Evolutionary conservation across 2,329 filamentous ascomycete species (phyloP).

Genomic region (Colletotrichum eremochloae): DNA sequence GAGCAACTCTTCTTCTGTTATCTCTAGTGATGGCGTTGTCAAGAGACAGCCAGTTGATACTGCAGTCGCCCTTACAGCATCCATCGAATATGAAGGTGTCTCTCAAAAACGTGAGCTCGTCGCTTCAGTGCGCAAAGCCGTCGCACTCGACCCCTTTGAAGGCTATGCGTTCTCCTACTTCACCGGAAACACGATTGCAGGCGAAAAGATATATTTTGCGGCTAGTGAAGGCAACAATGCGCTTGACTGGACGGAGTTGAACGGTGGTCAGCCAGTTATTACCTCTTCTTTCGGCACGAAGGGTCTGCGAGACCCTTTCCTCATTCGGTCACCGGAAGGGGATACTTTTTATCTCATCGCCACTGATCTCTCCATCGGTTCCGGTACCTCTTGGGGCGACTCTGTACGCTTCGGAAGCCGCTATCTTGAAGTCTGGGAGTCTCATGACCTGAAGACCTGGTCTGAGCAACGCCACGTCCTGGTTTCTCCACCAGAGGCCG

Average conservation of each 20-base stretch:
- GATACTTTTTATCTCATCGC: constrained; percentile 66
- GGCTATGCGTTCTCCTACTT: constrained; percentile 68
- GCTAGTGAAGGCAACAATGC: constrained; percentile 66
- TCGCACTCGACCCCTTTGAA: constrained; percentile 51
- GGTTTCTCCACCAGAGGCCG: constrained; percentile 62
- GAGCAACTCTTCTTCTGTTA: constrained; percentile 51
- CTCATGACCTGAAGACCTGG: constrained; percentile 64
- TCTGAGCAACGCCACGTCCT: constrained; percentile 63
- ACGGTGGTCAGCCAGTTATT: constrained; percentile 60
- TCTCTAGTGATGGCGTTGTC: constrained; percentile 53
- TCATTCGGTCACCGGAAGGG: constrained; percentile 64
- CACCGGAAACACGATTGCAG: constrained; percentile 57
- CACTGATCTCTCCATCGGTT: constrained; percentile 67
- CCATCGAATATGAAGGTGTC: constrained; percentile 45
- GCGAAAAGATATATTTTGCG: constrained; percentile 67
- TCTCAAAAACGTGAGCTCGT: constrained; percentile 49
- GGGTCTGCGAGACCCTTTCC: constrained; percentile 65
- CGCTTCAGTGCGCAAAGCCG: constrained; percentile 52
- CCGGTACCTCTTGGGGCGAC: constrained; percentile 65
- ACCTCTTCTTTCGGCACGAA: constrained; percentile 61
- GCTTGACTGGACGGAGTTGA: constrained; percentile 63
- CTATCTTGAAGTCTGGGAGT: constrained; percentile 68
- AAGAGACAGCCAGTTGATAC: constrained; percentile 48
- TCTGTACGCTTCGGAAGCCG: constrained; percentile 61
- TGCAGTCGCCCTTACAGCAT: constrained; percentile 53